These are phyloP conservation scores for Suillus luteus DNA, from an alignment of 768 basidiomycete species.

Conservation along the genomic window DNA sequence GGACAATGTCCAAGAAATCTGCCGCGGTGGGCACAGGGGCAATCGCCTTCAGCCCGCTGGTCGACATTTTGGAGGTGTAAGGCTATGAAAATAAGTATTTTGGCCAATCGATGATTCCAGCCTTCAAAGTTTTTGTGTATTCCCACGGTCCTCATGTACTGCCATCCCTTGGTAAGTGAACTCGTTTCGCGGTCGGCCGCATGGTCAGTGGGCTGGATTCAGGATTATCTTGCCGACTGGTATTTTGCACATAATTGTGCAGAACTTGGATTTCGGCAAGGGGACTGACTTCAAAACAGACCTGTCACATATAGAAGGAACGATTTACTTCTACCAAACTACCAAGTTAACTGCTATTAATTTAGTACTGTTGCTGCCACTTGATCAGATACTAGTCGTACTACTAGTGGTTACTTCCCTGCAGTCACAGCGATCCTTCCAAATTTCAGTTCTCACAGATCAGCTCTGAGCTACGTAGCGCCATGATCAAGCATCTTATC, in stretches of 20 bases:
- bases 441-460: not conserved
- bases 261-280: not conserved
- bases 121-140: conserved; percentile 2
- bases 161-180: not conserved
- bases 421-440: not conserved
- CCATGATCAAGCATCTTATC: not conserved
- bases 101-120: not conserved
- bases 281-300: not conserved
- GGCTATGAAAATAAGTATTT: not conserved
- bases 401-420: too few relatives aligned
- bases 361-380: too few relatives aligned
- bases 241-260: not conserved
- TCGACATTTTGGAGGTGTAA: conserved; percentile 53
- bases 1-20: conserved; percentile 92
- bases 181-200: not conserved
- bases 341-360: too few relatives aligned
- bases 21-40: conserved; percentile 97
- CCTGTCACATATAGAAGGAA: not conserved
- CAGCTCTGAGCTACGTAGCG: not conserved
- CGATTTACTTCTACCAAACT: too few relatives aligned
- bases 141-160: conserved; percentile 10
- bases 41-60: conserved; percentile 93
- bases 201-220: too few relatives aligned
- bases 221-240: not conserved
- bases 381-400: too few relatives aligned